These are phyloP conservation scores for Saturnispora hagleri DNA, from an alignment of 805 yeast species.

Conservation along the genomic window DNA sequence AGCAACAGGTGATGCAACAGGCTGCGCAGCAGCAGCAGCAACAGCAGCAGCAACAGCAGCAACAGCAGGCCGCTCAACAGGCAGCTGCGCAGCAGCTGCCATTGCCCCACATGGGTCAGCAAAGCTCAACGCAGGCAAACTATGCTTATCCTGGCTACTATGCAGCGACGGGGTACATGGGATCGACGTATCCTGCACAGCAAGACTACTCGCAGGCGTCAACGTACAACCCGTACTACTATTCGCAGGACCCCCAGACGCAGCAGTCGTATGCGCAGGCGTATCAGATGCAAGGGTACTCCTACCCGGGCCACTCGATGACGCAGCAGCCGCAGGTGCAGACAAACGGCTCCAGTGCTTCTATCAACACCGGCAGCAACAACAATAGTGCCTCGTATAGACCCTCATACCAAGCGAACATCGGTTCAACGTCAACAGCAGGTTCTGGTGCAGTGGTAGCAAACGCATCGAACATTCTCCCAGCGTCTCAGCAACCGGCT, in stretches of 20 bases:
- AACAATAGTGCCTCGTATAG: conserved; percentile 1
- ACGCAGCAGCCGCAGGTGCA: not conserved
- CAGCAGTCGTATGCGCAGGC: conserved; percentile 2
- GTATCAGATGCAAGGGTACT: conserved; percentile 2
- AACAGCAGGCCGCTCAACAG: no score
- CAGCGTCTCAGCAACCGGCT: conserved; percentile 9
- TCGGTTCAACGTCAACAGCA: not conserved
- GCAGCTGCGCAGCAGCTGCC: not conserved
- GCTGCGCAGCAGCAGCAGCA: not conserved
- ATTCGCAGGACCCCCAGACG: conserved; percentile 3
- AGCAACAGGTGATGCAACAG: conserved; percentile 9
- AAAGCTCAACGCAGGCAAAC: not conserved
- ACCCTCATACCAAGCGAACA: conserved; percentile 10
- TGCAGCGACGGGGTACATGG: not conserved
- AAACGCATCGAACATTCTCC: conserved; percentile 9
- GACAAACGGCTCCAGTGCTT: not conserved
- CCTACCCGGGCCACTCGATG: conserved; percentile 1
- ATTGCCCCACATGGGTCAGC: not conserved
- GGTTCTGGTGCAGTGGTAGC: conserved; percentile 12
- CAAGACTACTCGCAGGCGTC: not conserved
- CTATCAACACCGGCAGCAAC: conserved; percentile 14
- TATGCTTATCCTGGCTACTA: conserved; percentile 2
- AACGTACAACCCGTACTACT: conserved; percentile 3
- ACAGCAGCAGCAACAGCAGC: conserved; percentile 4
- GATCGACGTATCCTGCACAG: not conserved